Evolutionary conservation across 495 filamentous ascomycete genomes (phyloP), one percentile per base, ranked within the genome.

Genomic region (Aspergillus carlsbadensis): DNA sequence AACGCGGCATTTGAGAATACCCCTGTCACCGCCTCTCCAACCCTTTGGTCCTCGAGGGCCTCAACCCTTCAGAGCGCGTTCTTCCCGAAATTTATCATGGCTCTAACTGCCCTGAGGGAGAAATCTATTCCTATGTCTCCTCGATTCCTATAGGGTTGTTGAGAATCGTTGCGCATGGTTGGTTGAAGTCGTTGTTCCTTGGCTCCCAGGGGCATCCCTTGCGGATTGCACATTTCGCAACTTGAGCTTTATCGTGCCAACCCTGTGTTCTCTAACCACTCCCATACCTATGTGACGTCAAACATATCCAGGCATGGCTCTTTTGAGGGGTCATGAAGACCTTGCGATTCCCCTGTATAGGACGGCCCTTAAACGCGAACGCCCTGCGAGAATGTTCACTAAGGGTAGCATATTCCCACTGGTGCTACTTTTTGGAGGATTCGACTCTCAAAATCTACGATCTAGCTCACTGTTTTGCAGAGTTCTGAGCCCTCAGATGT

Each of bases 221-320:
- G 71, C 71, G 64, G 64, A 47, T 37, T 54, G 36, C 62, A 57
- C 58, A 65, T 60, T 63, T 65, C 65, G 61, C 67, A 71, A 70
- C 68, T 62, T 71, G 74, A 67, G 63, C 63, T 56, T 56, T 35
- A 59, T 48, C 57, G 54, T 58, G 60, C 54, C 47, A 45, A 39
- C 54, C 40, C 48, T 40, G 24, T 42, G 43, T 48, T 56, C 65
- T 44, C 33, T 65, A 58, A 68, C 64, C 65, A 65, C 65, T 63
- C 63, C 57, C 69, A 76, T 74, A 73, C 67, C 70, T 70, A 56
- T 34, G 66, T 74, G 73, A 78, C 64, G 68, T 74, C 64, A 55
- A 68, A 63, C 69, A 78, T 78, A 78, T 74, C 70, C 59, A 74
- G 67, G 69, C 57, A 78, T 75, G 75, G 75, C 75, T 76, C 68